These are phyloP conservation scores for Alternaria sp. DNA, from an alignment of 2,329 filamentous ascomycete genomes.

Conservation along the genomic window DNA sequence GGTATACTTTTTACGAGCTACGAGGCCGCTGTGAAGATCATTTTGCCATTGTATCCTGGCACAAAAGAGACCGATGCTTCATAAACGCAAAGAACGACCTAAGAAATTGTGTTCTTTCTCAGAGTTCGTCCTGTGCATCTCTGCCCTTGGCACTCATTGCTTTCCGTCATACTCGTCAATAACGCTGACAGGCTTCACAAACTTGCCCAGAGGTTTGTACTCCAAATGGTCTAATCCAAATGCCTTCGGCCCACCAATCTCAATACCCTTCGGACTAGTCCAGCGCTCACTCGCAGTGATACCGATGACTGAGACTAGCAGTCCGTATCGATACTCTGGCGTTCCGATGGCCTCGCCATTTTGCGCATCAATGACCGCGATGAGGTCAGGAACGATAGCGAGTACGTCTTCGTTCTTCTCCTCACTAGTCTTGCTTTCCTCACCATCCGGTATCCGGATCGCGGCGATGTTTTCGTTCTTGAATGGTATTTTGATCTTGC, in stretches of 20 bases:
- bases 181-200: conserved; percentile 63
- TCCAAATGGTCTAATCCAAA: conserved; percentile 60
- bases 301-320: conserved; percentile 62
- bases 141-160: conserved; percentile 7
- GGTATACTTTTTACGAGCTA: conserved; percentile 72
- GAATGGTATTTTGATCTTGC: conserved; percentile 70
- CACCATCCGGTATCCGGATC: conserved; percentile 40
- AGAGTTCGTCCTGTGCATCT: background rate
- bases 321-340: conserved; percentile 64
- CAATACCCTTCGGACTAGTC: conserved; percentile 60
- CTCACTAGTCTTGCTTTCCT: conserved; percentile 38
- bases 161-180: conserved; percentile 58
- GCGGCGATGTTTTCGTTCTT: conserved; percentile 79
- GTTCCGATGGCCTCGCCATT: conserved; percentile 62
- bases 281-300: conserved; percentile 64
- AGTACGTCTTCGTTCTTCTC: conserved; percentile 54
- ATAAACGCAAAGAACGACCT: conserved; percentile 26
- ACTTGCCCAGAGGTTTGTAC: conserved; percentile 62
- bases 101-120: background rate
- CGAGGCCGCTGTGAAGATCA: conserved; percentile 63
- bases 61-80: conserved; percentile 26
- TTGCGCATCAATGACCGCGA: conserved; percentile 59
- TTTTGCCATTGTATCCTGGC: conserved; percentile 53
- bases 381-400: conserved; percentile 61
- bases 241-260: conserved; percentile 60